Evolutionary conservation across 1,284 basidiomycete genomes (phyloP), one percentile per base, ranked within the genome.

Genomic region (Apiotrichum veenhuisii): DNA sequence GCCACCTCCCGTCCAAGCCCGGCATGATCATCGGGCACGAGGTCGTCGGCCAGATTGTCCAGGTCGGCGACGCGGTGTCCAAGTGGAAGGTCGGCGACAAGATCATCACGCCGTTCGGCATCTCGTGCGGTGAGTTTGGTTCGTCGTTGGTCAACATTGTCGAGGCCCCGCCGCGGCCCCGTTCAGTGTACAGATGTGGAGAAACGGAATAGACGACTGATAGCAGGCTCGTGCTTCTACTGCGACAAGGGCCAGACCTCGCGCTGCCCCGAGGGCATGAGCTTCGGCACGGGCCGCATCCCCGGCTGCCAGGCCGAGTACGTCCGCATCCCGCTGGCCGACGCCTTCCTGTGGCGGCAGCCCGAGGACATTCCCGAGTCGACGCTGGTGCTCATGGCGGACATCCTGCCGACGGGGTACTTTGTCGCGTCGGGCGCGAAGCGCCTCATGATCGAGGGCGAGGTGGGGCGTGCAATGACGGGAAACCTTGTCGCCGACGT

Each of bases 281-380:
- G 40, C 10, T 84, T 87, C 0, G 68, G 74, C 10, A 81, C 89
- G 0, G 84, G 87, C 14, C 18, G 18, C 3, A 12, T 33, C 23
- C 45, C 30, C 10, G 91, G 91, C 15, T 89, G 85, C 2, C 92
- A 95, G 78, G 91, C 90, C 0, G 89, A 93, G 74, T 95, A 87
- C 71, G 82, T 91, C 2, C 84, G 87, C 22, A 84, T 91, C 5
- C 89, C 89, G 3, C 49, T 71, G 25, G 75, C 72, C 23, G 74
- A 77, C 40, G 64, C 74, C 0, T 77, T 77, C 4, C 67, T 80
- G 22, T 75, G 77, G 57, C 69, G 66, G 1, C 73, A 76, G 20
- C 75, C 75, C 1, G 55, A 67, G 2, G 73, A 74, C 20, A 44
- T 78, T 2, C 62, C 65, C 1, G 67, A 73, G 40, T 73, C 76